A percentile compares a stretch with the other conserved stretches of the same genome.
These are phyloP conservation scores for Periconia sp. DNA, from an alignment of 2,329 filamentous ascomycete species.

Conservation along the genomic window DNA sequence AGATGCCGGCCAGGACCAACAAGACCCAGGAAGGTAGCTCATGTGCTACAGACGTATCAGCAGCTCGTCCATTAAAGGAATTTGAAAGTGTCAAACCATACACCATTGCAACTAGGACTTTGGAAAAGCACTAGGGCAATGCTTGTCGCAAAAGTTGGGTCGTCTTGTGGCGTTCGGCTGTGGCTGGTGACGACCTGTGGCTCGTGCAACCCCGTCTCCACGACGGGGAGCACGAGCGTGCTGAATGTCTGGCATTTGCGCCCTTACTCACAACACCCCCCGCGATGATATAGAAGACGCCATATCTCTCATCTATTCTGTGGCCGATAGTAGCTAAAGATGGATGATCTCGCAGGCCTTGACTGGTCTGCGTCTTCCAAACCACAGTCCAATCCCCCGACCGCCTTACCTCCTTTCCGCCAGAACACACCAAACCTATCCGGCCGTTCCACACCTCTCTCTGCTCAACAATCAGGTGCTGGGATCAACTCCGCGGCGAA, in stretches of 20 bases:
- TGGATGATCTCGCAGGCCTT: constrained; percentile 58
- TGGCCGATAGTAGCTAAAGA: constrained; percentile 29
- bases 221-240: neutral
- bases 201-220: neutral
- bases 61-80: too few relatives aligned
- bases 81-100: too few relatives aligned
- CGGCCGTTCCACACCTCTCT: constrained; percentile 48
- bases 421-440: constrained; percentile 48
- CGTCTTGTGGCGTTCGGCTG: neutral
- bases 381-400: constrained; percentile 25
- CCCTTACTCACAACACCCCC: constrained; percentile 12
- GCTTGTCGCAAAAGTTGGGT: neutral
- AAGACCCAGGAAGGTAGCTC: neutral
- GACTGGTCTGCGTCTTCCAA: constrained; percentile 52
- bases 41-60: too few relatives aligned
- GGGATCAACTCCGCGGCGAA: constrained; percentile 38
- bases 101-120: too few relatives aligned
- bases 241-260: constrained; percentile 10
- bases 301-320: constrained; percentile 7
- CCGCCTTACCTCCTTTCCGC: constrained; percentile 43
- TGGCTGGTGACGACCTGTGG: constrained; percentile 3
- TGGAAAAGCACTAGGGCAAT: too few relatives aligned
- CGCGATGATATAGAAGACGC: constrained; percentile 29
- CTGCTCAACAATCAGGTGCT: constrained; percentile 48
- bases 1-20: too few relatives aligned